These are phyloP conservation scores for Candida vartiovaarae DNA, from an alignment of 805 yeast species.

Conservation along the genomic window DNA sequence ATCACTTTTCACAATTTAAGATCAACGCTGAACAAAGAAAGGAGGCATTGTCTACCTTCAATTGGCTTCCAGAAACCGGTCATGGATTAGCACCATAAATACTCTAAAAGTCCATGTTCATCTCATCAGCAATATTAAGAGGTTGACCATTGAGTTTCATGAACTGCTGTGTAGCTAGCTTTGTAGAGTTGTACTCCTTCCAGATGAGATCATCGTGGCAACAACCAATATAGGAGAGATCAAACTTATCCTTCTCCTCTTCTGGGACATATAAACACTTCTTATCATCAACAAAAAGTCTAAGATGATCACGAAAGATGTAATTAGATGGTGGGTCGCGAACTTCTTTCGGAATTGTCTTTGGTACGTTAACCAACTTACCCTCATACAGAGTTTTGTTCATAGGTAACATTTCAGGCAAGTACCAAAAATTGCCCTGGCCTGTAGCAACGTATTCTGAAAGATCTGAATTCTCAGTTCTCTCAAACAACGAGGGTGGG, in stretches of 20 bases:
- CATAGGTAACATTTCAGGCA: slow-evolving; percentile 46
- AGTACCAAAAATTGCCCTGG: slow-evolving; percentile 38
- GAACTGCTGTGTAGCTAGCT: slow-evolving; percentile 19
- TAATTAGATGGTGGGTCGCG: slow-evolving; percentile 22
- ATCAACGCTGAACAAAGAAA: slow-evolving; percentile 20
- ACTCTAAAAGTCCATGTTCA: slow-evolving; percentile 7
- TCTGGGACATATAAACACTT: slow-evolving; percentile 35
- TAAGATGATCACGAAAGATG: slow-evolving; percentile 28
- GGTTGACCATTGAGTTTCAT: slow-evolving; percentile 10
- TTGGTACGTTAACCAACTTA: slow-evolving; percentile 39
- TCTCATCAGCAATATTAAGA: slow-evolving; percentile 20
- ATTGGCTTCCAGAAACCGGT: slow-evolving; percentile 30
- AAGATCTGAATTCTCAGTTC: slow-evolving; percentile 8
- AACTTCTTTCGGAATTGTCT: slow-evolving; percentile 33
- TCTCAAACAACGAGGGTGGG: slow-evolving; percentile 9
- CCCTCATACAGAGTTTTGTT: slow-evolving; percentile 55
- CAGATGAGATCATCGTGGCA: slow-evolving; percentile 34
- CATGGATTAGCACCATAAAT: slow-evolving; percentile 28
- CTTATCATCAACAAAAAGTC: slow-evolving; percentile 31
- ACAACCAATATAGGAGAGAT: slow-evolving; percentile 32
- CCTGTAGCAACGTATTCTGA: slow-evolving; percentile 29
- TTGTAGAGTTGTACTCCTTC: slow-evolving; percentile 32
- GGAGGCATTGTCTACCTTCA: slow-evolving; percentile 27
- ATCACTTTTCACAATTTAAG: slow-evolving; percentile 14
- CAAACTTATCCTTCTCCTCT: slow-evolving; percentile 31